A percentile compares a stretch with the other conserved stretches of the same genome.
Conservation (phyloP, 441 rosid species). For the Manihot esculenta region DNA sequence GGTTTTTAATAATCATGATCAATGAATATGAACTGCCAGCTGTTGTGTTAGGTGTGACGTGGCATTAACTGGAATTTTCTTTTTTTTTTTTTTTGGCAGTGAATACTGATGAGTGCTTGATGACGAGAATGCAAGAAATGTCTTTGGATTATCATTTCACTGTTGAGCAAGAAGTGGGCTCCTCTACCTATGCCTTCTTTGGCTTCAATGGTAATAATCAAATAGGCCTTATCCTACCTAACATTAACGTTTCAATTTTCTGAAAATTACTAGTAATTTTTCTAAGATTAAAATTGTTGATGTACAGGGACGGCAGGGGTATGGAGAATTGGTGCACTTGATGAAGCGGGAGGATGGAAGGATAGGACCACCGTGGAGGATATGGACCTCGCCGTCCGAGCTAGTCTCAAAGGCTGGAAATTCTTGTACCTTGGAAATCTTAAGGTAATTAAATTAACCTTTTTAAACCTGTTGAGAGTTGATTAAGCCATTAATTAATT, state of each 20-base stretch:
- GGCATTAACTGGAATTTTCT: slow-evolving; percentile 9
- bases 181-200: slow-evolving; percentile 84
- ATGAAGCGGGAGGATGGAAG: slow-evolving; percentile 99
- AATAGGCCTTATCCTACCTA: too few species aligned
- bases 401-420: slow-evolving; percentile 95
- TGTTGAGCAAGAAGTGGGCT: slow-evolving; percentile 97
- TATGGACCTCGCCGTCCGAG: slow-evolving; percentile 94
- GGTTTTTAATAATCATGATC: not conserved
- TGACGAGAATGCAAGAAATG: slow-evolving; percentile 99
- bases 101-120: slow-evolving; percentile 81
- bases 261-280: not conserved
- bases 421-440: slow-evolving; percentile 66
- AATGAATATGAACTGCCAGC: slow-evolving; percentile 29
- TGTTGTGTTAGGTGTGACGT: slow-evolving; percentile 28
- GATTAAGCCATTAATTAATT: too few species aligned
- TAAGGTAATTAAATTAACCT: slow-evolving; percentile 42
- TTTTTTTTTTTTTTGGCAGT: slow-evolving; percentile 38
- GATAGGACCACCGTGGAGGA: slow-evolving; percentile 97
- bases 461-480: not conserved
- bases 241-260: too few species aligned
- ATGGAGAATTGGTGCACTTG: slow-evolving; percentile 88
- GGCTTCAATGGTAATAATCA: slow-evolving; percentile 74
- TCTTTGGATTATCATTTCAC: slow-evolving; percentile 84
- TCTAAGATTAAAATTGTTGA: not conserved
- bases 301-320: slow-evolving; percentile 85